Evolutionary conservation across 192 early-diverging fungal species (phyloP).

Genomic region (Coemansia sp.): DNA sequence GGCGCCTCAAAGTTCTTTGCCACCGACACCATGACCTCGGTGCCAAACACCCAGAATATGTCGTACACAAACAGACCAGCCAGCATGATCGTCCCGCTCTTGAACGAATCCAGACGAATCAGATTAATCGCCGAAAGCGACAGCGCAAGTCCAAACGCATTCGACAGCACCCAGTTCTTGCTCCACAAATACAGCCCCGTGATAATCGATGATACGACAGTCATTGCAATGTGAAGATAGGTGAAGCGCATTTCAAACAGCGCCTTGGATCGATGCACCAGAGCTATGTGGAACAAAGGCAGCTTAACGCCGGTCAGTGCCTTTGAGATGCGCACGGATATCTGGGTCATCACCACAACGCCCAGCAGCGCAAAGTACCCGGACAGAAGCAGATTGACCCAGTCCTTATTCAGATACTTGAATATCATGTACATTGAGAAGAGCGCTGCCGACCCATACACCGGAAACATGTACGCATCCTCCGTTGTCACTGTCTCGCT

Average conservation of each 20-base stretch:
- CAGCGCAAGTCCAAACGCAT: slow-evolving; percentile 85
- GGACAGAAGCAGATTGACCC: slow-evolving; percentile 78
- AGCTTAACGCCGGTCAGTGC: slow-evolving; percentile 58
- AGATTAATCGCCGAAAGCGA: slow-evolving; percentile 82
- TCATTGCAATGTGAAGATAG: slow-evolving; percentile 64
- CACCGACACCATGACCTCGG: slow-evolving; percentile 97
- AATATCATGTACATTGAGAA: slow-evolving; percentile 85
- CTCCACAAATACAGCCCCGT: slow-evolving; percentile 76
- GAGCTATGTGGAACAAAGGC: slow-evolving; percentile 69
- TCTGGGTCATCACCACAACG: slow-evolving; percentile 71
- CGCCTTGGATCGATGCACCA: slow-evolving; percentile 45
- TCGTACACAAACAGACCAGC: slow-evolving; percentile 93
- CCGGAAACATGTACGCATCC: slow-evolving; percentile 92
- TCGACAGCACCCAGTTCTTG: slow-evolving; percentile 93
- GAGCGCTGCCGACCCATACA: slow-evolving; percentile 82
- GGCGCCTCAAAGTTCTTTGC: slow-evolving; percentile 96
- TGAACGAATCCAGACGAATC: slow-evolving; percentile 91
- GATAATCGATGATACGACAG: slow-evolving; percentile 58
- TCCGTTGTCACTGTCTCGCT: slow-evolving; percentile 79
- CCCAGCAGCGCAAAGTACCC: slow-evolving; percentile 85
- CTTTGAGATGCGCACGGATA: slow-evolving; percentile 59
- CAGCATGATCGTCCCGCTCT: slow-evolving; percentile 93
- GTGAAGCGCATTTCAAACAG: slow-evolving; percentile 59
- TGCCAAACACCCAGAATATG: slow-evolving; percentile 99
- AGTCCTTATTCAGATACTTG: slow-evolving; percentile 81